Base-by-base conservation (phyloP, 352 stramenopile species). In the Globisporangium sylvaticum region DNA sequence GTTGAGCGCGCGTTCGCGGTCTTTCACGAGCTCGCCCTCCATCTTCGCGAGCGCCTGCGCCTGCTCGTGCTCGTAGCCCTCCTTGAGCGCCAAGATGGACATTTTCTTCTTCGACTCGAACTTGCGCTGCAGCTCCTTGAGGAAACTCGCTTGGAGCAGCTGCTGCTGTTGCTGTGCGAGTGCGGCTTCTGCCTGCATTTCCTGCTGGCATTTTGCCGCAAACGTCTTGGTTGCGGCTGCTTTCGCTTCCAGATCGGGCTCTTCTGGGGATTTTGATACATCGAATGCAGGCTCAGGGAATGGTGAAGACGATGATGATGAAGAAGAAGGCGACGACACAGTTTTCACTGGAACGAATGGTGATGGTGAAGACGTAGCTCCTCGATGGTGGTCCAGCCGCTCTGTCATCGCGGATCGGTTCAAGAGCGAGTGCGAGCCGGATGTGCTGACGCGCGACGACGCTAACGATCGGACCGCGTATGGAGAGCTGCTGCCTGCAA, bases 81-180 rank as follows among this genome's bases (percentile, higher is more conserved):
- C 81, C 48, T 76, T 78, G 31, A 89, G 48, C 10, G 62, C 53
- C 48, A 89, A 67, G 3, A 90, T 57, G 31, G 72, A 63, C 72
- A 89, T 71, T 32, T 83, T 77, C 60, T 88, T 86, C 62, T 84
- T 88, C 7, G 80, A 89, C 48, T 87, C 77, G 42, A 83, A 90
- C 64, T 87, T 86, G 52, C 79, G 80, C 64, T 83, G 75, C 32
- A 90, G 67, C 24, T 90, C 80, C 57, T 80, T 74, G 44, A 90
- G 55, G 32, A 84, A 82, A 10, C 58, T 14, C 0, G 31, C 32
- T 56, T 85, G 79, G 48, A 71, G 73, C 31, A 70, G 50, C 2
- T 73, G 58, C 20, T 87, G 73, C 44, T 89, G 78, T 27, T 75
- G 39, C 7, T 67, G 53, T 5, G 85, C 70, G 12, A 64, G 64